Evolutionary conservation across 1,284 basidiomycete genomes (phyloP).

Genomic region (Melampsora larici-populina): DNA sequence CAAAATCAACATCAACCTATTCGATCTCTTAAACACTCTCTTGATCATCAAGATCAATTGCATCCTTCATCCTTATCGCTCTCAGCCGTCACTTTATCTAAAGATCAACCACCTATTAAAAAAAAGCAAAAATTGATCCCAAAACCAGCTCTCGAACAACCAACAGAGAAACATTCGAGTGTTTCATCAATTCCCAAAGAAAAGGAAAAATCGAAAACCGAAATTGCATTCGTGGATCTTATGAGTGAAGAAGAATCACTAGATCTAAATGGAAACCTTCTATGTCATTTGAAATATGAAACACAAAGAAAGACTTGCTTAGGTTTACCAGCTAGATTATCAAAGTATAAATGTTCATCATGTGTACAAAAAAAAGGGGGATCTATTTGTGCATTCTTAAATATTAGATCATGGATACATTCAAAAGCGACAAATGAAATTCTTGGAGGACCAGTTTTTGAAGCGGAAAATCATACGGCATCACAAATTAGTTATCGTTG

Average conservation of each 20-base stretch:
- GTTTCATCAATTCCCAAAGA: too few species aligned
- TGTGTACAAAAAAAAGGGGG: background rate
- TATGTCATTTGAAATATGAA: background rate
- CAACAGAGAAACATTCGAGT: too few species aligned
- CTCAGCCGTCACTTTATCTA: too few species aligned
- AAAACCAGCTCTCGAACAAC: too few species aligned
- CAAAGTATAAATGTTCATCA: conserved; percentile 10
- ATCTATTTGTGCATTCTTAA: conserved; percentile 20
- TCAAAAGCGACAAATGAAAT: background rate
- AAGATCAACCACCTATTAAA: too few species aligned
- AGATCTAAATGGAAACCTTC: conserved; percentile 10
- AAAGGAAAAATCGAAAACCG: too few species aligned
- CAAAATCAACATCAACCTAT: too few species aligned
- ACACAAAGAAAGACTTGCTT: conserved; percentile 7
- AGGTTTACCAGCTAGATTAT: background rate
- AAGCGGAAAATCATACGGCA: background rate
- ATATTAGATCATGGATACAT: conserved; percentile 26
- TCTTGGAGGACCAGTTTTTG: conserved; percentile 26
- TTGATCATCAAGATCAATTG: too few species aligned
- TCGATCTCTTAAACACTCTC: too few species aligned
- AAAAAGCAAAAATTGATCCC: too few species aligned
- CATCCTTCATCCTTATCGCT: too few species aligned
- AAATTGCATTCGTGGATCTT: too few species aligned
- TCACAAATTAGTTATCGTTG: conserved; percentile 8
- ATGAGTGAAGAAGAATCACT: background rate